Base-by-base conservation (phyloP, 1,139 yeast species). In the Hemisphaericaspora lyxosophila region DNA sequence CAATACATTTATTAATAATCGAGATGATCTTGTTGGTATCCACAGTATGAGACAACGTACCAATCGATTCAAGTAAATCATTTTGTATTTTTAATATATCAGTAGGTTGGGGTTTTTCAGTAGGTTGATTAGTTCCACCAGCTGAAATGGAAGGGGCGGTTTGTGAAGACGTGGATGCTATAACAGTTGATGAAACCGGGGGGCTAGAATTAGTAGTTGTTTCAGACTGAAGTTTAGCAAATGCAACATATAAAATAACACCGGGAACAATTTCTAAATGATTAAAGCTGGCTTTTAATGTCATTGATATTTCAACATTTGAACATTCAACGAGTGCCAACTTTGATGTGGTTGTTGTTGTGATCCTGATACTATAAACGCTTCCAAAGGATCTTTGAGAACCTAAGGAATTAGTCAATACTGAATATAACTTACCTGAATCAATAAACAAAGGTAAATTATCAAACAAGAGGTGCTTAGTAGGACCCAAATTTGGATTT, bases 231-330 rank as follows among this genome's bases (percentile, higher is more conserved):
- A 82, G 68, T 51, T 78, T 80, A 4, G 88, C 90, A 67, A 82
- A 84, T 0, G 85, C 82, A 34, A 80, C 81, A 38, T 76, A 70
- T 54, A 86, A 74, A 20, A 77, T 70, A 31, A 72, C 68, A 1
- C 95, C 96, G 1, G 90, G 85, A 44, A 82, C 77, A 28, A 92
- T 70, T 55, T 90, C 97, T 49, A 82, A 80, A 46, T 89, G 95
- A 53, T 85, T 85, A 53, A 89, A 75, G 35, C 73, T 78, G 4
- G 85, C 84, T 53, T 82, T 82, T 35, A 95, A 87, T 33, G 73
- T 75, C 72, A 85, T 79, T 9, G 97, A 95, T 28, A 80, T 68
- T 34, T 87, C 96, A 11, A 85, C 64, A 26, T 73, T 68, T 4
- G 76, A 70, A 60, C 87, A 89, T 58, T 85, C 94, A 23, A 86